Conservation (phyloP, 305 asterid species). For the Fraxinus floribunda region DNA sequence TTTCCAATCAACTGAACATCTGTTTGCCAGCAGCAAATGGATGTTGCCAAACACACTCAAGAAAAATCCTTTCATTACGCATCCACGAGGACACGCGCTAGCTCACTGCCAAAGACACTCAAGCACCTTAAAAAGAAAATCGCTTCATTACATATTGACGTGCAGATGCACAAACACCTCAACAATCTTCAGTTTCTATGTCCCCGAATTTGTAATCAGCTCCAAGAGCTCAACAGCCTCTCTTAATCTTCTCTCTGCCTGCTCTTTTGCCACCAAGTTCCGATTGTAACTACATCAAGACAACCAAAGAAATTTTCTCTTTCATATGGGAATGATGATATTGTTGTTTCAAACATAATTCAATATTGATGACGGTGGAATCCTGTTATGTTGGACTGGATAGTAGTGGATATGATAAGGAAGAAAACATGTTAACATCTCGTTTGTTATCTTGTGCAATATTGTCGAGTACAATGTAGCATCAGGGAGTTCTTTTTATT, state of each 20-base stretch:
- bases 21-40: conserved; percentile 2
- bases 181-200: neutral
- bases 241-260: conserved; percentile 60
- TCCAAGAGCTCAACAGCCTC: conserved; percentile 61
- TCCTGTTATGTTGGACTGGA: neutral
- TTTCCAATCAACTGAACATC: neutral
- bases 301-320: neutral
- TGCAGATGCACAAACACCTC: neutral
- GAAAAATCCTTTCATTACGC: neutral
- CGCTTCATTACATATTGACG: neutral
- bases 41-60: neutral
- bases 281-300: conserved; percentile 45
- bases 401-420: neutral
- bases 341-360: neutral
- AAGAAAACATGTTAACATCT: neutral
- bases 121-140: neutral
- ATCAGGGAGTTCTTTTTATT: neutral
- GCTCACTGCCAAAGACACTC: neutral
- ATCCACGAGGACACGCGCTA: neutral
- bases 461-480: neutral
- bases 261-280: conserved; percentile 44
- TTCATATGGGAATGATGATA: neutral
- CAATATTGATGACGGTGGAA: neutral
- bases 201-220: conserved; percentile 35
- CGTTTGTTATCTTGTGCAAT: neutral